Base-by-base conservation (phyloP, 768 basidiomycete species). In the Lactarius trivialis region DNA sequence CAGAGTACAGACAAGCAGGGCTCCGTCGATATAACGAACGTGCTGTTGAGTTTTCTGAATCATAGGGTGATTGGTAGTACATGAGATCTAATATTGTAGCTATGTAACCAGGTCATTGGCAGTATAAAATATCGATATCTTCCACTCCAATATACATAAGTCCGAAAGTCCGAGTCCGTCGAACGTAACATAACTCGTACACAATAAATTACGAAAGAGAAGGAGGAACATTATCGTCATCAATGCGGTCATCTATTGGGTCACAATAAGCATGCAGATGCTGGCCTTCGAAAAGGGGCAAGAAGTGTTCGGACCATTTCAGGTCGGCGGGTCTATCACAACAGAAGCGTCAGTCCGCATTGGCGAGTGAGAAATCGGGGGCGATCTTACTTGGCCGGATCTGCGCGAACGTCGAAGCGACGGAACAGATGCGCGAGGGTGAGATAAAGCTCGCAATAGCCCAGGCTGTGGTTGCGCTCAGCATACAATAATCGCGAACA, bases 11-110 rank as follows among this genome's bases (percentile, higher is more conserved):
- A 76, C 55, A 71, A 62, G 49, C 68, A 74, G 36, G 72, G 72
- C 14, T 4, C 41, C 7, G 76, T 81, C 24, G 85, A 91, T 72
- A 69, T 91, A 68, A 82, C 81, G 7, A 77, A 77, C 58, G 75
- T 88, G n/a, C 71, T 91, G 64, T 73, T 78, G 19, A 79, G 76
- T 59, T 90, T 91, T 70, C 75, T 91, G 66, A 80, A 83, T 55
- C 86, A 88, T 65, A 79, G 83, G 63, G 77, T 89, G 34, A 73
- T 77, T 45, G 56, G 59, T 50, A 60, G 41, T 26, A 24, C 60
- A 17, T 67, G 52, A 56, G 26, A 7, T n/a, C 37, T 58, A 14
- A 24, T 9, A 32, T 36, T 60, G 43, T 60, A 54, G 14, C 39
- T 30, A 30, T 28, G 50, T 21, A 41, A n/a, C 19, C 19, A 41